A percentile compares a stretch with the other conserved stretches of the same genome.
phyloP scores from a whole-genome alignment of 805 yeast genomes.

The Cephaloascus albidus region DNA sequence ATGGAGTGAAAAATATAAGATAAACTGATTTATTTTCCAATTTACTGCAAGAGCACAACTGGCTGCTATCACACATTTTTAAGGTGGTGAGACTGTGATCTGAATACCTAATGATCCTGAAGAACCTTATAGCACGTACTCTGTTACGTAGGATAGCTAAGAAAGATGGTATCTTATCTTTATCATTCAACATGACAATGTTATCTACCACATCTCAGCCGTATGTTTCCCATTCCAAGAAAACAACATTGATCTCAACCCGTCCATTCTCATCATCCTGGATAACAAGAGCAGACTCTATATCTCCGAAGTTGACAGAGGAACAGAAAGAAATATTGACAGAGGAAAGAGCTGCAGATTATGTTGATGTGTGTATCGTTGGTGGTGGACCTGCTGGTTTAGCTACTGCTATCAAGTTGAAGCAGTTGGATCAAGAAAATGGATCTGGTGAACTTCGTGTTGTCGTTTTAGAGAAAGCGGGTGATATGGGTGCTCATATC shows the following conservation, averaged over 20 bases:
- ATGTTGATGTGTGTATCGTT: conserved; percentile 46
- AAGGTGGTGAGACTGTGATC: background rate
- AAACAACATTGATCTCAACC: background rate
- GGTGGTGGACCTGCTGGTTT: conserved; percentile 40
- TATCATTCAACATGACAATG: background rate
- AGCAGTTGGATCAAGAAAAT: conserved; percentile 66
- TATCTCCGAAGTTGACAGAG: conserved; percentile 6
- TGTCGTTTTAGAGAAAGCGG: conserved; percentile 84
- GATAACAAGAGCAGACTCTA: background rate
- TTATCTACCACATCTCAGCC: background rate
- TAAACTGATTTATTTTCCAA: background rate
- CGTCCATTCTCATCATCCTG: background rate
- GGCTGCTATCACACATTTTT: background rate
- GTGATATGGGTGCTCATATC: conserved; percentile 88
- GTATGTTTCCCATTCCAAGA: background rate
- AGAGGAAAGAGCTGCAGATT: conserved; percentile 72
- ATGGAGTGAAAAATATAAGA: background rate
- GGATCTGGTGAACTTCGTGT: conserved; percentile 70
- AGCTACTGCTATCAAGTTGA: conserved; percentile 36
- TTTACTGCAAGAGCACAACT: background rate
- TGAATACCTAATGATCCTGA: background rate
- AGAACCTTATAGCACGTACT: background rate
- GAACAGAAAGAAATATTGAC: conserved; percentile 39
- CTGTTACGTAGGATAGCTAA: background rate
- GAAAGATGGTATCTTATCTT: background rate